Base-by-base conservation (phyloP, 352 stramenopile genomes). In the Globisporangium ultimum region DNA sequence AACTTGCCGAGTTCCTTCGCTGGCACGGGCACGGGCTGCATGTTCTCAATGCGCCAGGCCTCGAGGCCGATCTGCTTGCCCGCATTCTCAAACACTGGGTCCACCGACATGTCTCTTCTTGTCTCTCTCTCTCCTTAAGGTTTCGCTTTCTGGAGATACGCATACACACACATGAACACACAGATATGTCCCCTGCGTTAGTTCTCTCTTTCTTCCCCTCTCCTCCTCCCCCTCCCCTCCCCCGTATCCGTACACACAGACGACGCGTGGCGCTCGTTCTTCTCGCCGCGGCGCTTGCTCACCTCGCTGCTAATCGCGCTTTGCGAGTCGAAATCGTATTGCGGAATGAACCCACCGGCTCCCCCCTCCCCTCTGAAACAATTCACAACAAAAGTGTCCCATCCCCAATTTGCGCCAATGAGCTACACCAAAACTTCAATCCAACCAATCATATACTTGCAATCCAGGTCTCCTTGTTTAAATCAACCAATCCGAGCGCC, bases 41-140 rank as follows among this genome's bases (percentile, higher is more conserved):
- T 63, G 58, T 91, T 76, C 71, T 96, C 83, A 42, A 96, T 89
- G 60, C 87, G 84, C 87, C 87, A 96, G 46, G 77, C 77, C 66
- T 92, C 79, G 41, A 95, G 71, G 15, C 86, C 87, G 13, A 71
- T 63, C 63, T 73, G 67, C 72, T 87, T 78, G 36, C 84, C 84
- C n/a, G 65, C 80, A 48, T 65, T 65, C 13, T 53, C 58, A 61
- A 93, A 93, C 36, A 68, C 79, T 64, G 67, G 74, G 41, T 91
- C 83, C 47, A 72, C 73, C 67, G 74, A 75, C 78, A 90, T 90
- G 46, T 32, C 34, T 55, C 42, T 34, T 47, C 34, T 20, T 55
- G 8, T 64, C n/a, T 48, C 28, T 48, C 7, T 20, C 38, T 18
- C 6, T 61, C 48, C 40, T 55, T 38, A 32, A 32, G 2, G 24